Evolutionary conservation across 1,284 basidiomycete species (phyloP), one percentile per base, ranked within the genome.

Genomic region (Moniliophthora roreri): DNA sequence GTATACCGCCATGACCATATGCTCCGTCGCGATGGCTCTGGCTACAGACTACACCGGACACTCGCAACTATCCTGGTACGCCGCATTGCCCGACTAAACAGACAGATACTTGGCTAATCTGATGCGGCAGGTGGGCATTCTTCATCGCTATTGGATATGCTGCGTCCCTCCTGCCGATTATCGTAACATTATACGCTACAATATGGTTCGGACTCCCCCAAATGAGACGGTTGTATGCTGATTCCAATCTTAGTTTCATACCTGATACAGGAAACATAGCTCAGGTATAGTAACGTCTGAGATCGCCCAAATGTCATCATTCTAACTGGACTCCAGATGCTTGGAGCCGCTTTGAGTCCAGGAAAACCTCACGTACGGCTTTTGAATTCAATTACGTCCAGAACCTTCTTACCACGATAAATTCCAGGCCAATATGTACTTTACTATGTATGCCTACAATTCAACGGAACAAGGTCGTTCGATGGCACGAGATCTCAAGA

Each of bases 111-210:
- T n/a, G n/a, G n/a, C n/a, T n/a, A n/a, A n/a, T n/a, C n/a, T n/a
- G 20, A 21, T 7, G 16, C 1, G n/a, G 5, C 39, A 72, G 71
- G 67, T 74, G 73, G 73, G 73, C 66, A 4, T 59, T 74, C 39
- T 75, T 79, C 49, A 73, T 80, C 32, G 57, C 70, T 9, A 61
- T 80, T 39, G 66, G 81, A 28, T 71, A 85, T 42, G 73, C 80
- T 2, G 65, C 74, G 47, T 63, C 84, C 55, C 78, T 82, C 62
- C 66, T 82, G 54, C 75, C 76, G n/a, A 78, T 85, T 62, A 80
- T 83, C 53, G 68, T 74, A 36, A 78, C 78, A 15, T 72, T 84
- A 13, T 79, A 79, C 50, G 77, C 78, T 16, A 78, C 79, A 18
- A 54, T 81, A 74, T 59, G 80, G 56, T 55, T 18, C 18, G 56